Percentiles rank a stretch among this genome's conserved stretches.
Conservation (phyloP, 768 basidiomycete species). For the Hemileccinum rubropunctum region DNA sequence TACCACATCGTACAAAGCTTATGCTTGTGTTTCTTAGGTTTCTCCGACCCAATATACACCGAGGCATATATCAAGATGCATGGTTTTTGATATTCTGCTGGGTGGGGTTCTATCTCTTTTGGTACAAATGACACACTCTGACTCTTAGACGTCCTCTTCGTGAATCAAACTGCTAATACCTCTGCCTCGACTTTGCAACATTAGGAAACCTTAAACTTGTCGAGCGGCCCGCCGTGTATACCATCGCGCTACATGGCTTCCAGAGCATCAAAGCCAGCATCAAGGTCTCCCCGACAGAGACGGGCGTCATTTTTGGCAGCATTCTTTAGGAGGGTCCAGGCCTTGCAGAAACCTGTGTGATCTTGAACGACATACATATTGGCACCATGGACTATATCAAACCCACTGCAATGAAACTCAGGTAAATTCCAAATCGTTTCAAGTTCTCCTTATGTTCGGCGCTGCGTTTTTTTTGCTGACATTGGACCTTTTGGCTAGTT, state of each 20-base stretch:
- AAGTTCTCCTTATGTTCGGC: background rate
- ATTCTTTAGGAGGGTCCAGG: constrained; percentile 94
- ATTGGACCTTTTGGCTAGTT: constrained; percentile 48
- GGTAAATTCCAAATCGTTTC: constrained; percentile 45
- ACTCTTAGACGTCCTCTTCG: constrained; percentile 80
- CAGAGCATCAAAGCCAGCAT: constrained; percentile 98
- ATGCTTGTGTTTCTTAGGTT: constrained; percentile 48
- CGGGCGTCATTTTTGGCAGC: constrained; percentile 97
- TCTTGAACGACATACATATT: constrained; percentile 95
- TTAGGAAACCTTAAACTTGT: constrained; percentile 96
- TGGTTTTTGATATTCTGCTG: constrained; percentile 92
- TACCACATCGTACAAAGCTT: background rate
- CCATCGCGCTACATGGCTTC: constrained; percentile 94
- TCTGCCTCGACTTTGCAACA: constrained; percentile 96
- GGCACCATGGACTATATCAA: constrained; percentile 67
- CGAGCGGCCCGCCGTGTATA: constrained; percentile 91
- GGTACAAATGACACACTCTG: background rate
- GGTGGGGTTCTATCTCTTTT: constrained; percentile 43
- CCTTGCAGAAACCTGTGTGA: constrained; percentile 86
- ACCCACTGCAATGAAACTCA: constrained; percentile 89
- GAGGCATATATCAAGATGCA: constrained; percentile 98
- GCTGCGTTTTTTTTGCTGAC: constrained; percentile 1
- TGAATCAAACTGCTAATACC: constrained; percentile 92
- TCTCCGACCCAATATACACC: constrained; percentile 97
- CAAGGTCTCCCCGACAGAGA: constrained; percentile 97